Evolutionary conservation across 495 filamentous ascomycete genomes (phyloP).

Genomic region (Antarctomyces pellizariae): DNA sequence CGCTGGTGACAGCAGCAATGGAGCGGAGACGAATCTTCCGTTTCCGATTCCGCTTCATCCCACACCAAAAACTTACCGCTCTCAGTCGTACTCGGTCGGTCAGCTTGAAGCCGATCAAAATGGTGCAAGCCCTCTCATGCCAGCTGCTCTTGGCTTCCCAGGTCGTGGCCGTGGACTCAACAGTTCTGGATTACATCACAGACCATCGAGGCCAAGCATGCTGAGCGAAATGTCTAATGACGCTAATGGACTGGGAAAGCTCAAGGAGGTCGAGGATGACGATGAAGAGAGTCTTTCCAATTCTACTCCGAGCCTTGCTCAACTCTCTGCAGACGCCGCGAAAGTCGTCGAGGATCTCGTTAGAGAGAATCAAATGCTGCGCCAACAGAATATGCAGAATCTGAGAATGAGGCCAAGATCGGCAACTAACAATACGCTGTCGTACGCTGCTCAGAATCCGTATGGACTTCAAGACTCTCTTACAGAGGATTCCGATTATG

Average conservation of each 20-base stretch:
- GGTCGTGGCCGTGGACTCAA: slow-evolving; percentile 29
- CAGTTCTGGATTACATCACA: slow-evolving; percentile 48
- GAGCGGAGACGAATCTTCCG: slow-evolving; percentile 42
- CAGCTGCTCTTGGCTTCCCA: slow-evolving; percentile 18
- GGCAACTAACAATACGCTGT: slow-evolving; percentile 19
- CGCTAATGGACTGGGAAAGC: slow-evolving; percentile 42
- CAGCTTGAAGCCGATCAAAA: slow-evolving; percentile 71
- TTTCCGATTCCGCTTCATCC: slow-evolving; percentile 82
- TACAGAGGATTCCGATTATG: slow-evolving; percentile 46
- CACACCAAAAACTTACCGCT: slow-evolving; percentile 78
- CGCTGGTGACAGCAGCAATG: slow-evolving; percentile 19
- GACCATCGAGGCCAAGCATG: slow-evolving; percentile 69
- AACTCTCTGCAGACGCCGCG: slow-evolving; percentile 32
- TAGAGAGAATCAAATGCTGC: slow-evolving; percentile 46
- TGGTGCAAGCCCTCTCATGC: slow-evolving; percentile 20
- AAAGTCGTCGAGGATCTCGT: slow-evolving; percentile 52
- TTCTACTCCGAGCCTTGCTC: slow-evolving; percentile 30
- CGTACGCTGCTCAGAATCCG: slow-evolving; percentile 24
- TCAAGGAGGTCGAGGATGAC: slow-evolving; percentile 68
- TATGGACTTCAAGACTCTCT: slow-evolving; percentile 39
- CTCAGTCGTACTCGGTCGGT: slow-evolving; percentile 90
- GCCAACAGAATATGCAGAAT: slow-evolving; percentile 38
- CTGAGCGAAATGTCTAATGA: slow-evolving; percentile 58
- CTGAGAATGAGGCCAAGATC: slow-evolving; percentile 38
- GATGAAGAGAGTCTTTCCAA: slow-evolving; percentile 44